A percentile compares a stretch with the other conserved stretches of the same genome.
Evolutionary conservation across 257 asterid genomes (phyloP).

Genomic region (Fraxinus anomala): DNA sequence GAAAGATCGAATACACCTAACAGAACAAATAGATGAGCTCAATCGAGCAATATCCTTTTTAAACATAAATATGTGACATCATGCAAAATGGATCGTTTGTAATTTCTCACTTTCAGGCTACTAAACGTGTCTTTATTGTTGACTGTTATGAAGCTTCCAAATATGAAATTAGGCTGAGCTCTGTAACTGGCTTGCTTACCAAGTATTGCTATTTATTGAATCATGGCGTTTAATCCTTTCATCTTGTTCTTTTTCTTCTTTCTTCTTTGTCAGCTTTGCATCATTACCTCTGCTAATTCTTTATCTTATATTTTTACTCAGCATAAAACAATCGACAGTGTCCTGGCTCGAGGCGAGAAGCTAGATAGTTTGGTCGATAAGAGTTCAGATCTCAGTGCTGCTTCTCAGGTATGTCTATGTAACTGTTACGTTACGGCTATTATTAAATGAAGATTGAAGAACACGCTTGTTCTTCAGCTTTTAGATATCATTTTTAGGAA

Average conservation of each 20-base stretch:
- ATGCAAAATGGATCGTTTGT: background rate
- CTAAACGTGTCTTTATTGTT: background rate
- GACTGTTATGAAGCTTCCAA: background rate
- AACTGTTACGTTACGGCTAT: background rate
- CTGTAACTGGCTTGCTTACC: background rate
- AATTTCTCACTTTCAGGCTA: background rate
- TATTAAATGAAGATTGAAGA: background rate
- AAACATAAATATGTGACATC: background rate
- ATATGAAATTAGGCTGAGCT: conserved; percentile 2
- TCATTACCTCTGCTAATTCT: background rate
- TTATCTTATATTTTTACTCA: conserved; percentile 25
- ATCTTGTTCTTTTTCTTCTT: background rate
- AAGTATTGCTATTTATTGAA: background rate
- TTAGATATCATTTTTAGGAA: background rate
- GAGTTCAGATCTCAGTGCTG: conserved; percentile 59
- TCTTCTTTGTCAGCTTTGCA: background rate
- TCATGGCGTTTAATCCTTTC: background rate
- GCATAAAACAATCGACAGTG: conserved; percentile 62
- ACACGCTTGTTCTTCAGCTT: background rate
- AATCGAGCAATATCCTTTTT: background rate
- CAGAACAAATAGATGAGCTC: background rate
- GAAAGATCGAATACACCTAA: background rate
- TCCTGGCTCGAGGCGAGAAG: conserved; percentile 52
- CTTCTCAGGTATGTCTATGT: conserved; percentile 44
- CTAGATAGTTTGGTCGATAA: conserved; percentile 58